These are phyloP conservation scores for Aphanoascus verrucosus DNA, from an alignment of 2,329 filamentous ascomycete genomes.

Conservation along the genomic window DNA sequence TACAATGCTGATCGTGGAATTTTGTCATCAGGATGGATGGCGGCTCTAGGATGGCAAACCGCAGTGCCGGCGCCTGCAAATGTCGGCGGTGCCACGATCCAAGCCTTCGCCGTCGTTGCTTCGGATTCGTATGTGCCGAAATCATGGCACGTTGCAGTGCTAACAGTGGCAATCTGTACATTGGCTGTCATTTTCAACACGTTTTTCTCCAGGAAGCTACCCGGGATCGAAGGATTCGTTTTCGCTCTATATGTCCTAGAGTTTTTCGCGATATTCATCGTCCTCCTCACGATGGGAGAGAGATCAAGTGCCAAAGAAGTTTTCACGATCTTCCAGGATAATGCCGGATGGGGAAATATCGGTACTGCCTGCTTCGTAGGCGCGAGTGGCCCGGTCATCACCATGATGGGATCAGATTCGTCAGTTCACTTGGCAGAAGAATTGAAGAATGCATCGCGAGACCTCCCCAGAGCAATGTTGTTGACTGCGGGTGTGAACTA, in stretches of 20 bases:
- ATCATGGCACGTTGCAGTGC: slow-evolving; percentile 24
- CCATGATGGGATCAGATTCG: slow-evolving; percentile 19
- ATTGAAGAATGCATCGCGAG: slow-evolving; percentile 27
- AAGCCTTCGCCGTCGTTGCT: slow-evolving; percentile 25
- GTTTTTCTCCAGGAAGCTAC: slow-evolving; percentile 20
- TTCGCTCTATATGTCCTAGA: slow-evolving; percentile 25
- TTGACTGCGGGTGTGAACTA: slow-evolving; percentile 28
- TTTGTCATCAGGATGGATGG: slow-evolving; percentile 21
- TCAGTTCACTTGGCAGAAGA: slow-evolving; percentile 29
- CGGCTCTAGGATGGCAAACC: slow-evolving; percentile 24
- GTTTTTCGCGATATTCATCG: slow-evolving; percentile 26
- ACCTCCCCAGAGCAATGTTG: slow-evolving; percentile 30
- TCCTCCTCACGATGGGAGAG: slow-evolving; percentile 22
- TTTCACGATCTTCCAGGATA: slow-evolving; percentile 21
- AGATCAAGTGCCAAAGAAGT: slow-evolving; percentile 19
- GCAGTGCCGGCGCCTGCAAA: slow-evolving; percentile 21
- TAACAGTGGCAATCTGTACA: slow-evolving; percentile 20
- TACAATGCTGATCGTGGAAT: background rate
- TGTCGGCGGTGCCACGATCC: slow-evolving; percentile 25
- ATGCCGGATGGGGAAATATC: slow-evolving; percentile 21
- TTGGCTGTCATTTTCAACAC: slow-evolving; percentile 25
- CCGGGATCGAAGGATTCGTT: slow-evolving; percentile 24
- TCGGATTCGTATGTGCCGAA: slow-evolving; percentile 21
- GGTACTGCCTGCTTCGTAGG: slow-evolving; percentile 22
- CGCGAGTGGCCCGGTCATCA: slow-evolving; percentile 16